Evolutionary conservation across 2,329 filamentous ascomycete genomes (phyloP).

Genomic region (Pseudogymnoascus pannorum): DNA sequence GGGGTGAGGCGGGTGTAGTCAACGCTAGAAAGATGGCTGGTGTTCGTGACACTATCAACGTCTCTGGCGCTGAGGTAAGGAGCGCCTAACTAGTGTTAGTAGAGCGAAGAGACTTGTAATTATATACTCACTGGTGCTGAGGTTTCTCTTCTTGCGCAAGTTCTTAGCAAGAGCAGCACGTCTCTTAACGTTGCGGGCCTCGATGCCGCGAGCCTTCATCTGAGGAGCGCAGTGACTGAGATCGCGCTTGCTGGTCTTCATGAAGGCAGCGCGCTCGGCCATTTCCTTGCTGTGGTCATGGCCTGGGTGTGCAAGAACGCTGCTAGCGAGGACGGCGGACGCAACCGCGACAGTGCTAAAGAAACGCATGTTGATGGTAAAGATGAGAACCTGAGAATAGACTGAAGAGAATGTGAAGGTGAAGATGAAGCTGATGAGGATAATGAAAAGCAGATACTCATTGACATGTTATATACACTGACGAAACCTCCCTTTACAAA

Average conservation of each 20-base stretch:
- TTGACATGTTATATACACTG: background rate
- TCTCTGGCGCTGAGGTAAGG: constrained; percentile 16
- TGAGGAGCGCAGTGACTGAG: constrained; percentile 34
- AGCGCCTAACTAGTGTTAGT: background rate
- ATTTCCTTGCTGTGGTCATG: constrained; percentile 31
- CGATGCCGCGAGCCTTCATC: constrained; percentile 33
- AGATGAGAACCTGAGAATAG: background rate
- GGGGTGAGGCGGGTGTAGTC: constrained; percentile 31
- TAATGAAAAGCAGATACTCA: background rate
- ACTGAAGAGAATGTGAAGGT: background rate
- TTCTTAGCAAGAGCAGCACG: constrained; percentile 29
- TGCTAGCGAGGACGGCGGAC: constrained; percentile 2
- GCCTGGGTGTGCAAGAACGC: constrained; percentile 31
- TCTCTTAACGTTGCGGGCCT: constrained; percentile 28
- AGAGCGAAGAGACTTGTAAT: background rate
- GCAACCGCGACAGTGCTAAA: background rate
- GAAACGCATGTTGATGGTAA: background rate
- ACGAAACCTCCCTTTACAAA: background rate
- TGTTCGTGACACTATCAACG: constrained; percentile 13
- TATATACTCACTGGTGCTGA: constrained; percentile 15
- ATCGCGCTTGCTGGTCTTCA: constrained; percentile 29
- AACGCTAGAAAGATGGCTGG: constrained; percentile 15
- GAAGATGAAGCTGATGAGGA: too few relatives aligned
- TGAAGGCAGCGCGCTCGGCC: constrained; percentile 29
- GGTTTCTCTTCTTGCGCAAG: constrained; percentile 29